Conservation (phyloP, 768 basidiomycete species). For the Clitopilus hobsonii region DNA sequence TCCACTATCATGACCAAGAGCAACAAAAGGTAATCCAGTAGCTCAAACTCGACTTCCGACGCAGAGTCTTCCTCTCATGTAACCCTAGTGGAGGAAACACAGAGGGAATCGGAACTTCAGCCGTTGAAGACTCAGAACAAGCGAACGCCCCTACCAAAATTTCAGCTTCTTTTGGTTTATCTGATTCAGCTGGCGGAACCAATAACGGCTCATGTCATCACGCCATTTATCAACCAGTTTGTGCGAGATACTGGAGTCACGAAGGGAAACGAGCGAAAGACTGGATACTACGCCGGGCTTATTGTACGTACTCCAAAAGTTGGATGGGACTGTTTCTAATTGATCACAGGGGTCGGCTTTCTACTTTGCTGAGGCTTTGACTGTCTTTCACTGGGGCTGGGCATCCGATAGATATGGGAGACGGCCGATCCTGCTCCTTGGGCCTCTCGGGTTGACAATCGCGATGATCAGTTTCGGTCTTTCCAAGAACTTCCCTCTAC, state of each 20-base stretch:
- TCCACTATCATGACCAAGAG: no score
- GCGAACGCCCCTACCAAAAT: conserved; percentile 25
- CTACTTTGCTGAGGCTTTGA: conserved; percentile 29
- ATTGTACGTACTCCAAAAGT: conserved; percentile 25
- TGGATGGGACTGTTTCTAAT: conserved; percentile 1
- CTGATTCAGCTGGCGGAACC: conserved; percentile 27
- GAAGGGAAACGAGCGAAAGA: conserved; percentile 33
- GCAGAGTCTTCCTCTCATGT: no score
- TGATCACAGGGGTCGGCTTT: conserved; percentile 29
- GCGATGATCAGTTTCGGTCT: conserved; percentile 28
- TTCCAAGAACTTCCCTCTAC: conserved; percentile 22
- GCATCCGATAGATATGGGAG: conserved; percentile 32
- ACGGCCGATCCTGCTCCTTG: conserved; percentile 27
- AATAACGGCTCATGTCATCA: conserved; percentile 28
- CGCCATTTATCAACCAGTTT: conserved; percentile 40
- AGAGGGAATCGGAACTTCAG: no score
- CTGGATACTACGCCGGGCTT: conserved; percentile 40
- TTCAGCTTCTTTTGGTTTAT: conserved; percentile 29
- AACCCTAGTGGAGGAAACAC: no score
- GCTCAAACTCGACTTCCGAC: no score
- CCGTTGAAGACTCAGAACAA: no score
- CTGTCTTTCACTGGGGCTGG: conserved; percentile 27
- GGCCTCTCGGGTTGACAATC: conserved; percentile 23
- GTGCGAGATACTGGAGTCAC: conserved; percentile 38
- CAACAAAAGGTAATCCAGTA: no score